Evolutionary conservation across 139 green algal species (phyloP).

Genomic region (Coelastrella sp.): DNA sequence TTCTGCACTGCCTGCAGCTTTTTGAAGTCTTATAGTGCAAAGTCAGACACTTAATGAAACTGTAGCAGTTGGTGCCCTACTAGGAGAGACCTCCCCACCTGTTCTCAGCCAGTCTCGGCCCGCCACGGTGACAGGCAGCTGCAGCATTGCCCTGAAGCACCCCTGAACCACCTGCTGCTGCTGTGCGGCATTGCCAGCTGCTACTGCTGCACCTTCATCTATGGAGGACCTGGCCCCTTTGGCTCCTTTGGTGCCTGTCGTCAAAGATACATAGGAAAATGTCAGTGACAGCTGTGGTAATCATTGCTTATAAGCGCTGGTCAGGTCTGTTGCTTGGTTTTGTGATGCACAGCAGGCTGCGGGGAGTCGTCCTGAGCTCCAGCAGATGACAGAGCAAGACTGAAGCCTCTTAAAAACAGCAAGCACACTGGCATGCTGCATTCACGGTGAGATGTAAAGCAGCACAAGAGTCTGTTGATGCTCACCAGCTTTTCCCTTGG

Average conservation of each 20-base stretch:
- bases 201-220: constrained; percentile 5
- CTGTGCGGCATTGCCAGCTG: not conserved
- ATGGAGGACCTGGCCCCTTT: not conserved
- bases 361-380: no score
- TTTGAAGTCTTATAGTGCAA: not conserved
- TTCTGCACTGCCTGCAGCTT: no score
- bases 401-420: no score
- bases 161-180: constrained; percentile 5
- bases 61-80: not conserved
- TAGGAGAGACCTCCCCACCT: not conserved
- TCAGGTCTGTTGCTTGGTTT: no score
- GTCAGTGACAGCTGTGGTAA: no score
- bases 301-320: no score
- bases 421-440: no score
- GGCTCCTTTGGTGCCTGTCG: not conserved
- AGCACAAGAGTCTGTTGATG: not conserved
- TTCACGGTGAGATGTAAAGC: not conserved
- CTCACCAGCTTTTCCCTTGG: not conserved
- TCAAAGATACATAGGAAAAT: not conserved
- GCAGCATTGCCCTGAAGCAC: not conserved
- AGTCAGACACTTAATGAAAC: not conserved
- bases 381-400: no score
- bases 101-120: constrained; percentile 10
- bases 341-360: no score
- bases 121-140: not conserved